Percentiles rank a stretch among this genome's conserved stretches.
Evolutionary conservation across 768 basidiomycete genomes (phyloP).

Genomic region (Mycena indigotica): DNA sequence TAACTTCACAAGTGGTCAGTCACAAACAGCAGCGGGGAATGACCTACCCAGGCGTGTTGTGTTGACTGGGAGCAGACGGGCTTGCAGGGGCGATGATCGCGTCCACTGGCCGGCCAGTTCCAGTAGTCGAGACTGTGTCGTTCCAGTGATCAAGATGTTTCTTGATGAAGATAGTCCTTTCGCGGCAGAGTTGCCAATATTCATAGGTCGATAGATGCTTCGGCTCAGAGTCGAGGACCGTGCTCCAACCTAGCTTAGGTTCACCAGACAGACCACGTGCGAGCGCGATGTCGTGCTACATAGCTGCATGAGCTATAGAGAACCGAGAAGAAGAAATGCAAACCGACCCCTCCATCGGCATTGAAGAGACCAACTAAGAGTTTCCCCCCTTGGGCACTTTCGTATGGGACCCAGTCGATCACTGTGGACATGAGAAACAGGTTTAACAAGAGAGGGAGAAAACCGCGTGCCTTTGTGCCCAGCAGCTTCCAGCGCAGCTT

Average conservation of each 20-base stretch:
- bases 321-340: neutral
- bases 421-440: constrained; percentile 40
- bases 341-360: constrained; percentile 21
- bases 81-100: constrained; percentile 54
- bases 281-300: constrained; percentile 24
- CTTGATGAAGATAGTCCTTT: constrained; percentile 48
- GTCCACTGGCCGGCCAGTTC: constrained; percentile 73
- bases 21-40: too few species aligned
- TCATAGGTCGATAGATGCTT: constrained; percentile 42
- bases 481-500: constrained; percentile 54
- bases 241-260: constrained; percentile 33
- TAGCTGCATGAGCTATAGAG: neutral
- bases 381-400: constrained; percentile 48
- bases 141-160: constrained; percentile 67
- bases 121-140: constrained; percentile 48
- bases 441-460: neutral
- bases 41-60: too few species aligned
- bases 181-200: constrained; percentile 66
- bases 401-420: constrained; percentile 64
- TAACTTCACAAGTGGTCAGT: too few species aligned
- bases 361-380: constrained; percentile 37
- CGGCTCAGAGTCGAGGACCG: neutral
- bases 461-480: constrained; percentile 67
- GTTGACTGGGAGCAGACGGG: constrained; percentile 63
- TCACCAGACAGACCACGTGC: constrained; percentile 27